Evolutionary conservation across 371 early-diverging fungal genomes (phyloP), one percentile per base, ranked within the genome.

Genomic region (Dichotomocladium elegans): DNA sequence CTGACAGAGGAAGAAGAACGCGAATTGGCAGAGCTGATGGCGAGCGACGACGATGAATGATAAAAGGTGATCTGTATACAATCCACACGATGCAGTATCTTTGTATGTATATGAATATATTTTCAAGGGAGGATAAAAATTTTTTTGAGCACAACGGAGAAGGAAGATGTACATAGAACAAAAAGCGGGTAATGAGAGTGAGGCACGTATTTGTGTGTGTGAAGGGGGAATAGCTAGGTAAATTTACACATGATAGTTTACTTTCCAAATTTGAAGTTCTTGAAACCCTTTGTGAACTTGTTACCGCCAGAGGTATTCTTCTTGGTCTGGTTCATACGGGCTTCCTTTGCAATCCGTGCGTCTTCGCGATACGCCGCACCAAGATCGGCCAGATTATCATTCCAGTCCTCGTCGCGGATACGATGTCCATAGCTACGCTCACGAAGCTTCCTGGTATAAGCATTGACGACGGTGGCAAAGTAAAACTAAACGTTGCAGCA

Each of bases 1-100:
- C 48, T 92, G 60, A 91, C 91, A 10, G 91, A 82, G 44, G 91
- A 93, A 56, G 93, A 93, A 60, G 92, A 91, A 47, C 64, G 81
- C 8, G 92, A 91, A 66, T 63, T 93, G 49, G 89, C 80, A 4
- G 93, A 91, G 60, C 74, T 93, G 27, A 80, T 89, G 83, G 77
- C 17, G 21, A 37, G 37, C 37, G 37, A 37, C 21, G 37, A 21
- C 12, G 35, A 34, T 35, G 19, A 29, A 30, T 17, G 33, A 28
- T 8, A 15, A 10, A 2, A 1, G 26, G 26, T 24, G 15, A 28
- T 26, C 26, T 12, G 4, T 28, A 17, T 46, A 10, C 30, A 11
- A n/a, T 21, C 26, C 25, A 3, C 46, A 22, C 15, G 25, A 4
- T 6, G 25, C 11, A 22, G 4, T 15, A 35, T 15, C 28, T 33